Evolutionary conservation across 768 basidiomycete genomes (phyloP).

Genomic region (Lactarius indigo): DNA sequence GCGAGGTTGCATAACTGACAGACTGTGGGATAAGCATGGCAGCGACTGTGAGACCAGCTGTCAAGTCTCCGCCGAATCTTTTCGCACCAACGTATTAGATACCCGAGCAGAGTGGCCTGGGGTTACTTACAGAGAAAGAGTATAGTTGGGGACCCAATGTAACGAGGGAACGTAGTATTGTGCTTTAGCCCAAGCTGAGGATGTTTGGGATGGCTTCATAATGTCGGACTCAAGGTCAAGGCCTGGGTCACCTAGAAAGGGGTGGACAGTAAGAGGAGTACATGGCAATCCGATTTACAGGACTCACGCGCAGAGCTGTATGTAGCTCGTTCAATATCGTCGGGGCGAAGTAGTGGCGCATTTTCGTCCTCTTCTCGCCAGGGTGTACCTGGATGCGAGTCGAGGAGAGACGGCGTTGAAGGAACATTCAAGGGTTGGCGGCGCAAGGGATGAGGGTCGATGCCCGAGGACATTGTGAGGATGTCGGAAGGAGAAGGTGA

Average conservation of each 20-base stretch:
- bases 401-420: background rate
- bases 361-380: slow-evolving; percentile 17
- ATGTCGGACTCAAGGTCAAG: slow-evolving; percentile 4
- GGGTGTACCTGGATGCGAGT: slow-evolving; percentile 13
- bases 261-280: background rate
- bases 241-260: background rate
- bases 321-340: slow-evolving; percentile 14
- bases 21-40: slow-evolving; percentile 84
- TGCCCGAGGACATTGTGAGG: slow-evolving; percentile 3
- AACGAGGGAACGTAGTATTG: slow-evolving; percentile 77
- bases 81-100: slow-evolving; percentile 34
- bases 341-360: slow-evolving; percentile 12
- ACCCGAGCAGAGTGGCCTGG: slow-evolving; percentile 1
- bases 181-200: slow-evolving; percentile 41
- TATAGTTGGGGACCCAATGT: slow-evolving; percentile 78
- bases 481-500: background rate
- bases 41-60: slow-evolving; percentile 83
- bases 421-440: background rate
- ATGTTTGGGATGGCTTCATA: slow-evolving; percentile 5
- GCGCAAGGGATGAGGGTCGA: background rate
- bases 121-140: slow-evolving; percentile 55
- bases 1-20: slow-evolving; percentile 86
- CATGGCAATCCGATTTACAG: background rate
- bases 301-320: background rate
- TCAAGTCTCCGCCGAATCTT: slow-evolving; percentile 65